These are phyloP conservation scores for Alnus glutinosa DNA, from an alignment of 306 rosid species.

Conservation along the genomic window DNA sequence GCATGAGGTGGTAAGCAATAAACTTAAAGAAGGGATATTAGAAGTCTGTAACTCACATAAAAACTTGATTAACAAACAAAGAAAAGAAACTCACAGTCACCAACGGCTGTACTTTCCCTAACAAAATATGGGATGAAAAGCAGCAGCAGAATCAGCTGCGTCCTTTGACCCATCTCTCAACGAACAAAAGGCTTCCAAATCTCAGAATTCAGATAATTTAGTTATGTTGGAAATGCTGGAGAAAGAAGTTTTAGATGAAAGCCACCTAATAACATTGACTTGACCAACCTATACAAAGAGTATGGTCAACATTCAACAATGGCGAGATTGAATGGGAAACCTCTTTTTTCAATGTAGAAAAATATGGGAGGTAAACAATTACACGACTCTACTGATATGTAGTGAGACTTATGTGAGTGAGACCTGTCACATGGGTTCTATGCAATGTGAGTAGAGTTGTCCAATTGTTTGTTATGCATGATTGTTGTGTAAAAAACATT, in stretches of 20 bases:
- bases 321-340: too few species aligned
- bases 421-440: too few species aligned
- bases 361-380: too few species aligned
- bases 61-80: background rate
- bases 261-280: too few species aligned
- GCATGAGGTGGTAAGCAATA: background rate
- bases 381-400: too few species aligned
- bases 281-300: too few species aligned
- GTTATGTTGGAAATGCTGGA: background rate
- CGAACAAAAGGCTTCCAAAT: background rate
- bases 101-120: background rate
- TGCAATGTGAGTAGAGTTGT: too few species aligned
- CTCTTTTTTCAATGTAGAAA: too few species aligned
- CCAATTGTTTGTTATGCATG: too few species aligned
- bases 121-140: conserved; percentile 7
- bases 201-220: background rate
- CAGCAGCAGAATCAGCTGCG: conserved; percentile 14
- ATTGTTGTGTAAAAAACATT: too few species aligned
- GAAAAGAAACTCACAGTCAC: conserved; percentile 28
- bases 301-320: too few species aligned
- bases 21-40: background rate
- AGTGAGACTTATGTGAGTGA: too few species aligned
- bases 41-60: background rate
- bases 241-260: conserved; percentile 3
- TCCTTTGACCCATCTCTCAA: conserved; percentile 22